Evolutionary conservation across 2,329 filamentous ascomycete genomes (phyloP), one percentile per base, ranked within the genome.

Genomic region (Mycosphaerella sp.): DNA sequence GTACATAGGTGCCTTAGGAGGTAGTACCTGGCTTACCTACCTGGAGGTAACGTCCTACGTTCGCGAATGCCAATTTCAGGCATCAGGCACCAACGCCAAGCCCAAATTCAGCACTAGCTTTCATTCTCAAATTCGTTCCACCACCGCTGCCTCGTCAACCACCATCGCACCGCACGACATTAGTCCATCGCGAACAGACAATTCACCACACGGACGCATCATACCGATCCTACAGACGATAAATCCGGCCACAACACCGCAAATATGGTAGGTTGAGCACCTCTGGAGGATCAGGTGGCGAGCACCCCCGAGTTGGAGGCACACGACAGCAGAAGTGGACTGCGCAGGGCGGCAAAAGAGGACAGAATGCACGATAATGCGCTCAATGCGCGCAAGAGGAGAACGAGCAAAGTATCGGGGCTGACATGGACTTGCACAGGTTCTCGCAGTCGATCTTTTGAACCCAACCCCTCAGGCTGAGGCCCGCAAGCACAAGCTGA

Each of bases 401-500:
- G 10, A 14, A 9, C n/a, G 14, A 14, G 32, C 11, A 34, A 42
- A 46, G 51, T 41, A 54, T 54, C 6, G 10, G 52, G 39, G 58
- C 66, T 69, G 55, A 68, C 59, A 57, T 34, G 38, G 34, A 45
- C 51, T 46, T 57, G 45, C 60, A 66, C 74, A 97, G 93, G 92
- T 97, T 95, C 90, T 98, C 87, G 93, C 93, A 78, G 89, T 97
- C 83, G 93, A 98, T 84, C 91, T 98, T 73, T 87, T 98, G 80
- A 97, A 98, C 89, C 93, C 93, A 75, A 88, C 87, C 75, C 87
- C 92, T 79, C 89, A 89, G 79, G 85, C 92, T 78, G 93, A 98
- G 87, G 90, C 90, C 74, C 89, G 90, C 82, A 97, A 97, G 88
- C 93, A 98, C 89, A 98, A 98, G 89, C 89, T 98, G 78, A 98